A percentile compares a stretch with the other conserved stretches of the same genome.
Evolutionary conservation across 306 rosid genomes (phyloP).

Genomic region (Datisca glomerata): DNA sequence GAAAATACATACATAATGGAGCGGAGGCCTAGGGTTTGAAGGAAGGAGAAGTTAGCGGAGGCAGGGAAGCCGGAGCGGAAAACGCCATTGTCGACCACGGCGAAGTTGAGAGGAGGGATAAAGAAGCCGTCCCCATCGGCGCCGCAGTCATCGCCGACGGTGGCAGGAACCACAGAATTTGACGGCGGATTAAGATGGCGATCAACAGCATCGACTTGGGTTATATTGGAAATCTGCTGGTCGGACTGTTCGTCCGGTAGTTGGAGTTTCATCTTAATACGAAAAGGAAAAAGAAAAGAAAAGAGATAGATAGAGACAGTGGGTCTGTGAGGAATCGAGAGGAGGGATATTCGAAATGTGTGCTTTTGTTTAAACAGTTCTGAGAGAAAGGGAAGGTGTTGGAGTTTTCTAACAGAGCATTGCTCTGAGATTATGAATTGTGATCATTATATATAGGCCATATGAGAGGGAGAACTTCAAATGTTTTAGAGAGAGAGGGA

Average conservation of each 20-base stretch:
- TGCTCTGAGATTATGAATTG: too few relatives aligned
- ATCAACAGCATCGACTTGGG: constrained; percentile 17
- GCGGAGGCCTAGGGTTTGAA: constrained; percentile 74
- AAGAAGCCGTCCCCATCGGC: constrained; percentile 43
- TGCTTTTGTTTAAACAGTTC: too few relatives aligned
- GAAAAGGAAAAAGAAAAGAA: background rate
- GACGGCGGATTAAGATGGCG: constrained; percentile 3
- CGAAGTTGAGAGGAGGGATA: constrained; percentile 85
- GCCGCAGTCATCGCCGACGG: constrained; percentile 3
- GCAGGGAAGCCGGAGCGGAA: constrained; percentile 95
- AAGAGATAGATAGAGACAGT: constrained; percentile 5
- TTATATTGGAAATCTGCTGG: constrained; percentile 42
- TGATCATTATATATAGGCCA: too few relatives aligned
- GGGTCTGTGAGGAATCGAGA: background rate
- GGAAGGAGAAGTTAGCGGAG: constrained; percentile 73
- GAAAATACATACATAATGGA: constrained; percentile 55
- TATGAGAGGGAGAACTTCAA: too few relatives aligned
- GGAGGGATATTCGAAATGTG: constrained; percentile 16
- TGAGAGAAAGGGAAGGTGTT: too few relatives aligned
- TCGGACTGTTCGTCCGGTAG: constrained; percentile 2
- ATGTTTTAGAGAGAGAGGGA: too few relatives aligned
- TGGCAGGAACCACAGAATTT: background rate
- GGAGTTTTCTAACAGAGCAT: too few relatives aligned
- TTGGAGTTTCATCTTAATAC: constrained; percentile 43
- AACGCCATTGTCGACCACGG: constrained; percentile 91